Evolutionary conservation across 106 monocot species (phyloP).

Genomic region (Acanthochlamys bracteata): DNA sequence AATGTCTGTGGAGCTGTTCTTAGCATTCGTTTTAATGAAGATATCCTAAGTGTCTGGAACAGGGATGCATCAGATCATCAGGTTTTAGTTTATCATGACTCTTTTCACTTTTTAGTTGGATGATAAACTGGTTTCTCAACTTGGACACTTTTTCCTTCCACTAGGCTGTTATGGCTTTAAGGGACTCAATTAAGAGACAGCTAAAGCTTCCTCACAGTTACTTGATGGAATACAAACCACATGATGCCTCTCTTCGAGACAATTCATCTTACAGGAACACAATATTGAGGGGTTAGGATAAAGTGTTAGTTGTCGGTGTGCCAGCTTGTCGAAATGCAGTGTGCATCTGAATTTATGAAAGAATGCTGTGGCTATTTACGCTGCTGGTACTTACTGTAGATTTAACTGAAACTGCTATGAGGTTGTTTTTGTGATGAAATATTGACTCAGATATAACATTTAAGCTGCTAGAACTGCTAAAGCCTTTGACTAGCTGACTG

Average conservation of each 20-base stretch:
- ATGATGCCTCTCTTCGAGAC: slow-evolving; percentile 86
- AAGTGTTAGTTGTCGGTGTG: no score
- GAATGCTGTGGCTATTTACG: no score
- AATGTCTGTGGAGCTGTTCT: slow-evolving; percentile 81
- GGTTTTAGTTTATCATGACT: slow-evolving; percentile 22
- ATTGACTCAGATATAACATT: no score
- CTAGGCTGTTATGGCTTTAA: slow-evolving; percentile 86
- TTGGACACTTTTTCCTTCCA: background rate
- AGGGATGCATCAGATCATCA: slow-evolving; percentile 81
- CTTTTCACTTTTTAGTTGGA: background rate
- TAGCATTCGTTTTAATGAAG: slow-evolving; percentile 85
- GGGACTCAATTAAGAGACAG: slow-evolving; percentile 90
- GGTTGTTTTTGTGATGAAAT: no score
- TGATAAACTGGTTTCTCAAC: no score
- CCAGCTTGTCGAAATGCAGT: no score
- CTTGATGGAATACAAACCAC: slow-evolving; percentile 94
- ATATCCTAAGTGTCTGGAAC: slow-evolving; percentile 95
- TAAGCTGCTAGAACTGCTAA: no score
- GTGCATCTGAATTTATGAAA: no score
- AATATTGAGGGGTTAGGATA: slow-evolving; percentile 67
- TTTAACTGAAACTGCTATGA: no score
- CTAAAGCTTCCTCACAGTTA: slow-evolving; percentile 86
- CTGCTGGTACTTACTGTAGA: no score
- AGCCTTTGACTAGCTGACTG: no score
- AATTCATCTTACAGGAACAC: slow-evolving; percentile 91